Conservation (phyloP, 2,329 filamentous ascomycete genomes). For the Metarhizium album region DNA sequence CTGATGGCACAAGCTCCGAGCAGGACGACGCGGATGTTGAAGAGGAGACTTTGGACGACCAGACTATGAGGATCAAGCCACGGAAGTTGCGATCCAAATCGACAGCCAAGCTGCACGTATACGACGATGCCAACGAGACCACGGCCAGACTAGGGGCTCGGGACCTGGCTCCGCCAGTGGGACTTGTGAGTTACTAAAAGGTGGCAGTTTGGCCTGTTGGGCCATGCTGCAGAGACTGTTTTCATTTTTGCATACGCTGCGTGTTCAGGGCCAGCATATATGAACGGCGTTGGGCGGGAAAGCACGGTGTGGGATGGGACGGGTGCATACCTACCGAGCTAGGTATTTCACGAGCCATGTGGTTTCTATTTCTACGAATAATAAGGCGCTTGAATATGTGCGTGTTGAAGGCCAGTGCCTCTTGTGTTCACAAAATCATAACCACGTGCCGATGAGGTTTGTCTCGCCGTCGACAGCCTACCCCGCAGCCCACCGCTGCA, state of each 20-base stretch:
- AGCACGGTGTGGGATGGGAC: not conserved
- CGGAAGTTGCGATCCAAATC: slow-evolving; percentile 4
- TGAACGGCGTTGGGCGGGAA: not conserved
- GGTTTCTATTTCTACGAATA: too few relatives aligned
- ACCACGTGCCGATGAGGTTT: too few relatives aligned
- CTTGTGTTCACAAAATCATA: too few relatives aligned
- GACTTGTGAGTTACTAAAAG: not conserved
- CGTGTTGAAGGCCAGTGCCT: too few relatives aligned
- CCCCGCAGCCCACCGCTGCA: too few relatives aligned
- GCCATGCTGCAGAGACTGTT: not conserved
- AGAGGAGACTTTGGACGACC: slow-evolving; percentile 16
- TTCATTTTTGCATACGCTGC: slow-evolving; percentile 1
- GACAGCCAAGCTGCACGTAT: slow-evolving; percentile 9
- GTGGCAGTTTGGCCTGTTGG: not conserved
- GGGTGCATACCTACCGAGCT: not conserved
- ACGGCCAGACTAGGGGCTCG: slow-evolving; percentile 1
- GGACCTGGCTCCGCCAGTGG: not conserved
- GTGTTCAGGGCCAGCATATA: not conserved
- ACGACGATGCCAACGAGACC: slow-evolving; percentile 21
- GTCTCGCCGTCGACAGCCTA: too few relatives aligned
- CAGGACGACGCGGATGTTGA: slow-evolving; percentile 14
- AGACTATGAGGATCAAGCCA: slow-evolving; percentile 12
- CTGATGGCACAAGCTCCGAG: not conserved
- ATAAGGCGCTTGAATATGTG: too few relatives aligned
- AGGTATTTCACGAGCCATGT: too few relatives aligned